Base-by-base conservation (phyloP, 1,284 basidiomycete genomes). In the Ustilago loliicola region DNA sequence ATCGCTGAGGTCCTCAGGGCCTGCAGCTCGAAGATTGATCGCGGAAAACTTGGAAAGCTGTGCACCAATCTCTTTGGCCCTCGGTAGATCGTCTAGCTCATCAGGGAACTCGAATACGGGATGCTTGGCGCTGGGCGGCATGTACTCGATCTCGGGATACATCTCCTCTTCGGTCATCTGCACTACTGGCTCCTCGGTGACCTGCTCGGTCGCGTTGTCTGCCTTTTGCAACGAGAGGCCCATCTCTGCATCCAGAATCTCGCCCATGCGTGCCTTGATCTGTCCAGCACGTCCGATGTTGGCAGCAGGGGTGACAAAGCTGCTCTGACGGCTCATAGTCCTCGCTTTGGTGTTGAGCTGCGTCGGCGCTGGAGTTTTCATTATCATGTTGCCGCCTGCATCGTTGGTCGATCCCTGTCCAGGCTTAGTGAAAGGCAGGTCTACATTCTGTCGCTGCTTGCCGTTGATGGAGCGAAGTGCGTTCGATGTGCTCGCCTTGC, bases 121-220 rank as follows among this genome's bases (percentile, higher is more conserved):
- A 36, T 80, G 73, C 27, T 63, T 61, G 17, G 38, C 15, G 54
- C 72, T 75, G 15, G 77, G 69, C 15, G 80, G 79, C 77, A 81
- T 78, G 50, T 76, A 77, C 40, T 81, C 83, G 56, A 84, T 81
- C 63, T 80, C 79, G 10, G 83, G 83, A 47, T 80, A 83, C 63
- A 77, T 61, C 42, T 84, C 82, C 27, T 84, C 82, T 36, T 82
- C 82, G 4, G 74, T 76, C 66, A 82, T 21, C 21, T 68, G 68
- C 38, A 61, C 62, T 8, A 19, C 57, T 42, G 57, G 61, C 64
- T 62, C 47, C 30, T 66, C 53, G 4, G 57, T 61, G 29, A 48
- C 56, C 32, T 72, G 69, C 5, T 66, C 66, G 13, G 61, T 61
- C 6, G 52, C 69, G n/a, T 51, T 65, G 51, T 72, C 66, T 25